Evolutionary conservation across 139 green algal genomes (phyloP).

Genomic region (Tetradesmus lagerheimii): DNA sequence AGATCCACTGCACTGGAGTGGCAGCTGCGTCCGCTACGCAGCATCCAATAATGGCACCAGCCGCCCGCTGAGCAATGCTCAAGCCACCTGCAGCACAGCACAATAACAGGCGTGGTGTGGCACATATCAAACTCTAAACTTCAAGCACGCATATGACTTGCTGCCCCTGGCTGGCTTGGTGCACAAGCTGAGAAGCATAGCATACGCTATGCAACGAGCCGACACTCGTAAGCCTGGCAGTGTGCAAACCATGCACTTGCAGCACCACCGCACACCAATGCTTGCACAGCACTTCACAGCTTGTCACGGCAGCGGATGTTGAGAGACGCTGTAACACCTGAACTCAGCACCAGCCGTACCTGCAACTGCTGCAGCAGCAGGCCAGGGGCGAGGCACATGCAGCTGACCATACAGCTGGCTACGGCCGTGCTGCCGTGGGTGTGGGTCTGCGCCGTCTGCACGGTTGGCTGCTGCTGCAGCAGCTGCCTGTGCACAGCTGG

Average conservation of each 20-base stretch:
- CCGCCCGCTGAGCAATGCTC: background rate
- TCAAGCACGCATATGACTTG: background rate
- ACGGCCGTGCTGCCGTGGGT: background rate
- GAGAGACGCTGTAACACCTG: too few species aligned
- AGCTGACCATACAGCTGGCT: constrained; percentile 2
- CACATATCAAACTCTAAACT: background rate
- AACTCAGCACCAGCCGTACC: background rate
- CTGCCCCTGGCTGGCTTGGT: background rate
- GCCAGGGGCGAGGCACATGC: background rate
- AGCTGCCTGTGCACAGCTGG: constrained; percentile 22
- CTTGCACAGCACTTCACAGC: background rate
- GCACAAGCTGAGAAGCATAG: too few species aligned
- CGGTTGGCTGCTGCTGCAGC: background rate
- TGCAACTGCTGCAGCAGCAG: background rate
- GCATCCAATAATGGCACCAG: constrained; percentile 41
- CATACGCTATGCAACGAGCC: too few species aligned
- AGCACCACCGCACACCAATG: background rate
- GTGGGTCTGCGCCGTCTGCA: background rate
- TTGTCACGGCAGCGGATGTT: too few species aligned
- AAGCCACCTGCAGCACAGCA: background rate
- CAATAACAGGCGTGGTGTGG: background rate
- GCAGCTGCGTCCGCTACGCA: constrained; percentile 60
- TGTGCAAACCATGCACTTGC: background rate
- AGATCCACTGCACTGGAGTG: constrained; percentile 67
- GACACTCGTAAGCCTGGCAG: too few species aligned